Base-by-base conservation (phyloP, 164 flowering plant species). In the Tetracentron sinense region DNA sequence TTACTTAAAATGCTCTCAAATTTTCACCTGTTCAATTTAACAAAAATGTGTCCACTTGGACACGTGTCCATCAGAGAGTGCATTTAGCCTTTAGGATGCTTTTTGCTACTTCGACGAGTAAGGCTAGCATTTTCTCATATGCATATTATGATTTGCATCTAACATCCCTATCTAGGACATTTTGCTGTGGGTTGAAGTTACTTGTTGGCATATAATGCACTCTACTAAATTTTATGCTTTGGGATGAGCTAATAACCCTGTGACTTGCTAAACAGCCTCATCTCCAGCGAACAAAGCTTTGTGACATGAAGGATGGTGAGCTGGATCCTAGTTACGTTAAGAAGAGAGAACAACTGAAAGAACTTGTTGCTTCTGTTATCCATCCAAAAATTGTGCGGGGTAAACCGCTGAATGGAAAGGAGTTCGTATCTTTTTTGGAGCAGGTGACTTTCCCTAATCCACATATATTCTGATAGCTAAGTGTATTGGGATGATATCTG, bases 331-430 rank as follows among this genome's bases (percentile, higher is more conserved):
- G n/a, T 2, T 95, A 95, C 75, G 89, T 95, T 44, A 65, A 77
- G 71, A 92, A 69, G 72, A 79, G 93, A 75, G 97, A 92, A 2
- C 76, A 85, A 62, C 62, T 95, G 78, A 95, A 95, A 80, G 65
- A 82, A 60, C 75, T 95, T 71, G 96, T 95, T 63, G 71, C 89
- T 44, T 79, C 85, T 61, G 63, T 88, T 48, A 77, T 84, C 61
- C 94, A 78, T 30, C 99, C 99, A 51, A 95, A 95, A 77, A 83
- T 92, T 76, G 99, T 92, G 73, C 98, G 85, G 85, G 94, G 98
- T 35, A 95, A 84, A 81, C 10, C 78, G 62, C 77, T 92, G 25
- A 92, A 80, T 64, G 99, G 99, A 35, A 88, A 85, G 80, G 91
- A 95, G 79, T 92, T 92, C 75, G 96, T 95, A 25, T 65, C 85